phyloP scores from a whole-genome alignment of 306 rosid genomes.

The Leucaena leucocephala region DNA sequence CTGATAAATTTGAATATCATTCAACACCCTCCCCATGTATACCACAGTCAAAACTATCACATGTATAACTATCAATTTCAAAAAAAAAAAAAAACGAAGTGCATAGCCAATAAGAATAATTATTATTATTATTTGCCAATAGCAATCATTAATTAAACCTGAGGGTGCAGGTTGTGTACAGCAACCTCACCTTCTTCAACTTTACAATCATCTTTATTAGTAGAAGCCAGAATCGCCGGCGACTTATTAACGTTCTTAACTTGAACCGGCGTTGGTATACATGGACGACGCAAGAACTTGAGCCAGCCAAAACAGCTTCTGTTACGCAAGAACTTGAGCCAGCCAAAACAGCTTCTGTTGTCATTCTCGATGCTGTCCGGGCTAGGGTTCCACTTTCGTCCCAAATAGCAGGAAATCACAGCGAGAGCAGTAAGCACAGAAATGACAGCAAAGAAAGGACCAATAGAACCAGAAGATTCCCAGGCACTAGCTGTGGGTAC shows the following conservation, averaged over 20 bases:
- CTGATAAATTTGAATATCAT: neutral
- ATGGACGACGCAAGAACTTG: slow-evolving; percentile 40
- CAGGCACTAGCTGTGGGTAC: slow-evolving; percentile 37
- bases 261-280: slow-evolving; percentile 32
- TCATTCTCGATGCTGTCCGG: slow-evolving; percentile 42
- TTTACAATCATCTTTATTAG: slow-evolving; percentile 28
- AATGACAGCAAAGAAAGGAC: slow-evolving; percentile 71
- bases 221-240: slow-evolving; percentile 45
- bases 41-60: neutral
- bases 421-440: slow-evolving; percentile 55
- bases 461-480: slow-evolving; percentile 67
- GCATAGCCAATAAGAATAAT: neutral
- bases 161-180: slow-evolving; percentile 10
- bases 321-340: slow-evolving; percentile 49
- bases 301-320: slow-evolving; percentile 51
- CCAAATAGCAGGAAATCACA: slow-evolving; percentile 61
- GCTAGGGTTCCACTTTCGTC: slow-evolving; percentile 44
- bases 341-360: slow-evolving; percentile 45
- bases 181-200: slow-evolving; percentile 40
- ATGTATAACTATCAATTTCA: neutral
- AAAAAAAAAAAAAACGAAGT: neutral
- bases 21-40: neutral
- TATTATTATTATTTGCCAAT: neutral
- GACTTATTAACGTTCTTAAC: slow-evolving; percentile 44
- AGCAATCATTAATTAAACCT: neutral